Conservation (phyloP, 306 rosid genomes). For the Castanopsis chinensis region DNA sequence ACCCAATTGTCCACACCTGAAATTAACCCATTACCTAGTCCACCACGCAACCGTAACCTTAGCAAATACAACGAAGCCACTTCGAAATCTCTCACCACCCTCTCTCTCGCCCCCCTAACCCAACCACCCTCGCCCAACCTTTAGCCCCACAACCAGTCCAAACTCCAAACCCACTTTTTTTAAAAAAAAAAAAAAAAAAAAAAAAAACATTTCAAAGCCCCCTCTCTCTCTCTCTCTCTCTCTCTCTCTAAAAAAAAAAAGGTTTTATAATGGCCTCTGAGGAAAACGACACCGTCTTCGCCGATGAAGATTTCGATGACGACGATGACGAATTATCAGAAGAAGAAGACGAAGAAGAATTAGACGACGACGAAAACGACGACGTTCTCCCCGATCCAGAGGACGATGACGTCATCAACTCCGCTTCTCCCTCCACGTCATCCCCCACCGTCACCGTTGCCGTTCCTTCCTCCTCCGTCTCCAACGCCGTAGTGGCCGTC, state of each 20-base stretch:
- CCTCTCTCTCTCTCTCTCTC: not conserved
- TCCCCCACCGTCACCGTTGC: conserved; percentile 46
- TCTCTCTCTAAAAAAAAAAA: not conserved
- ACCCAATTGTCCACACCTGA: no score
- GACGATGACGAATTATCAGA: conserved; percentile 57
- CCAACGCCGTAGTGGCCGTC: conserved; percentile 24
- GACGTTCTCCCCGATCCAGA: conserved; percentile 34
- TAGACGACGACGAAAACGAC: conserved; percentile 43
- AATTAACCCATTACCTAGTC: no score
- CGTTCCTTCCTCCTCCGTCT: conserved; percentile 25
- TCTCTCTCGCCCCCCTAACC: no score
- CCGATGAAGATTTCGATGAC: conserved; percentile 66
- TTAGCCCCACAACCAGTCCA: no score
- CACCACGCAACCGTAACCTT: no score
- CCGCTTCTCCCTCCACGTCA: conserved; percentile 40
- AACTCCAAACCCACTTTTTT: no score
- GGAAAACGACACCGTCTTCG: conserved; percentile 69
- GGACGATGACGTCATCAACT: conserved; percentile 35
- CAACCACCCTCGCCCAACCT: no score
- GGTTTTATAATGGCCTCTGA: conserved; percentile 49
- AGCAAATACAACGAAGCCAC: no score
- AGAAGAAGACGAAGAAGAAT: conserved; percentile 46
- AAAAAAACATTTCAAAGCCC: not conserved
- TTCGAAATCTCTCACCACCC: no score
- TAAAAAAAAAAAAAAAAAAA: not conserved